Base-by-base conservation (phyloP, 148 eudicot genomes). In the Rhododendron henanense region DNA sequence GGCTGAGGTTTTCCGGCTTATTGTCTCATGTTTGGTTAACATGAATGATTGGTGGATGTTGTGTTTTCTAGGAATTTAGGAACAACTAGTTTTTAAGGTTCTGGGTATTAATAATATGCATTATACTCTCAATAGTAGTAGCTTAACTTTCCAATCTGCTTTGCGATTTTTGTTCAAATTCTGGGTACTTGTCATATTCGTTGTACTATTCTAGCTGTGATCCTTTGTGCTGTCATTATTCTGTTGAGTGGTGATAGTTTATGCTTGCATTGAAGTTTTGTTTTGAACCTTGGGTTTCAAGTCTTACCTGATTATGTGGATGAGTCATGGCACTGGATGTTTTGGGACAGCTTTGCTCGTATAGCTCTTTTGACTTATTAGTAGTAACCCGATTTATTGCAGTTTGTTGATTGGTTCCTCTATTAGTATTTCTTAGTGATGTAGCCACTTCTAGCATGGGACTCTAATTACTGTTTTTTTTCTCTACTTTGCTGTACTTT, bases 371-470 rank as follows among this genome's bases (percentile, higher is more conserved):
- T 50, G 25, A 48, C 79, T 71, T 41, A 69, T 7, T 69, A 69
- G 50, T 69, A 55, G 33, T 50, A 41, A 48, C 41, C 31, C n/a
- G 6, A 5, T 45, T 83, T 69, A 15, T 50, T 55, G 76, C 78
- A 75, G 37, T 28, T 23, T 67, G 14, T 44, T 47, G 11, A 1
- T 83, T 73, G 80, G 79, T 33, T 63, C 76, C 6, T 44, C 47
- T 51, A 16, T 25, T 84, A 51, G 65, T 44, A 33, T 84, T 50
- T 39, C 45, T 84, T 78, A 28, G 79, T 71, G 65, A 18, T 84
- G 47, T 47, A 71, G 63, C 78, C 65, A 73, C 53, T 71, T 23
- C 21, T 84, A 61, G 13, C 35, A 63, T 84, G 69, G 48, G 65
- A 19, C 85, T 73, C 8, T 25, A 18, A 10, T 47, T 83, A n/a